Evolutionary conservation across 768 basidiomycete species (phyloP), one percentile per base, ranked within the genome.

Genomic region (Kwoniella botswanensis): DNA sequence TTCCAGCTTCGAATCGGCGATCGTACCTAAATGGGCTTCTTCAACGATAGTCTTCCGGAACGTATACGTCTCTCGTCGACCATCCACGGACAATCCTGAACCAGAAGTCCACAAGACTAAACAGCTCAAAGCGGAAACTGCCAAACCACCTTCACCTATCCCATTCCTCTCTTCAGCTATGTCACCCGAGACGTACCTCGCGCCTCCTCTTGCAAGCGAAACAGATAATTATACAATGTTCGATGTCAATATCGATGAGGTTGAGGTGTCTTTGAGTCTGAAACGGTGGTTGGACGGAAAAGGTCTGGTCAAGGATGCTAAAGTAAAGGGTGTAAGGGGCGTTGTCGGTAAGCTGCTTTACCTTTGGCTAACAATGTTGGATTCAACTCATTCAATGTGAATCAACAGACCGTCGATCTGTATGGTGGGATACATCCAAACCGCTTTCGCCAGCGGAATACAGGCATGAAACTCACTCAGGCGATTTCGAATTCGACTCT

Each of bases 1-100:
- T 68, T 29, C 29, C 64, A 82, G 79, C 64, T 98, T 98, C 82
- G 97, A 99, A 84, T 94, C 93, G 4, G 97, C 97, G 41, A 95
- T 98, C 76, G 95, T 98, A 11, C 96, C 97, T 2, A 94, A 93
- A 82, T 97, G 95, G 94, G 92, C 93, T 72, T 93, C 95, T 77
- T 95, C 94, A 11, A 90, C 91, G 15, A 91, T 99, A 65, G 94
- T 94, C 0, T 96, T 99, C 88, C 93, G 93, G 82, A 97, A 98
- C 75, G 95, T 98, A 55, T 98, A 92, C 77, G 87, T 99, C 57
- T 95, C 94, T 24, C 90, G 93, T 11, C 88, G 93, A 5, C 91
- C 93, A 2, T 44, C 66, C n/a, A 61, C 59, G 12, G 59, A 61
- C 22, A 26, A 61, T 43, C 41, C 59, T 21, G 59, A 61, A 44